Base-by-base conservation (phyloP, 2,329 filamentous ascomycete species). In the Penicillium brasilianum region DNA sequence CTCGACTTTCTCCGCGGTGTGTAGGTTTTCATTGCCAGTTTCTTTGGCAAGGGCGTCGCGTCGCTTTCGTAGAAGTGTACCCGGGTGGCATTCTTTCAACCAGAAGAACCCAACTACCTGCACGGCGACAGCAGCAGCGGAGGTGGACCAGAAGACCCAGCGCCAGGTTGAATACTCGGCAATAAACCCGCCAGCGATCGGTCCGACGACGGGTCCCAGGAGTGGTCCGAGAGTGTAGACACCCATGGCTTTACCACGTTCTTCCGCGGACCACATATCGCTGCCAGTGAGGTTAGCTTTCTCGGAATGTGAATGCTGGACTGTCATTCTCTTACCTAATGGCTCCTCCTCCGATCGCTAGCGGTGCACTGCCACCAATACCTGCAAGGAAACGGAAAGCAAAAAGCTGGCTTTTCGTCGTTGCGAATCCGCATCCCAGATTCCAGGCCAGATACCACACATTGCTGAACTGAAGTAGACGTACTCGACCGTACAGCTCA, bases 61-160 rank as follows among this genome's bases (percentile, higher is more conserved):
- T 22, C 46, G 46, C 46, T 6, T 49, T 30, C 46, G 46, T 18
- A 49, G 46, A 18, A 49, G 46, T 10, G 46, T 49, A 10, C 22
- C 25, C 16, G 46, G 46, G 22, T 90, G 90, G 2, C 88, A 90
- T 71, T 91, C 89, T 57, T 82, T 81, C 1, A 88, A 80, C 64
- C 88, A 83, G 71, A 88, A 84, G 54, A 90, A 73, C 5, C 88
- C 89, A 7, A 83, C 76, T 10, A 83, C 60, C 71, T 90, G 88
- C 54, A 92, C 84, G 13, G 85, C 60, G 2, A 81, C 88, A 59
- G 87, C 86, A 30, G 80, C 80, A 58, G 91, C 88, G 1, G 86
- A 85, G 0, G 87, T 89, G 0, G 86, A 81, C 76, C 84, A 90
- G 77, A 92, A 92, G 6, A 86, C 85, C 90, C 90, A 92, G 39